Percentiles rank a stretch among this genome's conserved stretches.
These are phyloP conservation scores for Tolypocladium guangdongense DNA, from an alignment of 2,329 filamentous ascomycete genomes.

Conservation along the genomic window DNA sequence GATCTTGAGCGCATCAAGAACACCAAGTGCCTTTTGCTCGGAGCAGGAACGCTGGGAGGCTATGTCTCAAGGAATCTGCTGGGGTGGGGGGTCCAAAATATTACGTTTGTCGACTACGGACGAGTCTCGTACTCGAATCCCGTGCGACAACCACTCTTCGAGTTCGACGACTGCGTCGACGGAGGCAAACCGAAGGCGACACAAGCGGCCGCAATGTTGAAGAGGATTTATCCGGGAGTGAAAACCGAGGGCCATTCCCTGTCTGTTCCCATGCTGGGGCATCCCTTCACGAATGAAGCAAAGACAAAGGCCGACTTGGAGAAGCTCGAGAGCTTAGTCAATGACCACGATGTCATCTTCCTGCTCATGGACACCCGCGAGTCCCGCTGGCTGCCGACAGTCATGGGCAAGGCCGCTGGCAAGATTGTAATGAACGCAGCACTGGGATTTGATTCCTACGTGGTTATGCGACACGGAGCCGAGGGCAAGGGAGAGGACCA, in stretches of 20 bases:
- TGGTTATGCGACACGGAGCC: constrained; percentile 91
- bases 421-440: constrained; percentile 98
- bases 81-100: constrained; percentile 91
- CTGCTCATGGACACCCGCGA: constrained; percentile 96
- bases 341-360: constrained; percentile 84
- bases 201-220: constrained; percentile 68
- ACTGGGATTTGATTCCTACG: constrained; percentile 90
- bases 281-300: constrained; percentile 65
- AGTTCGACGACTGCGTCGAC: constrained; percentile 76
- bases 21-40: constrained; percentile 81
- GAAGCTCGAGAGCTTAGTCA: constrained; percentile 61
- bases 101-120: constrained; percentile 93
- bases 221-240: constrained; percentile 83
- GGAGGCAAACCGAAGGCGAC: constrained; percentile 78
- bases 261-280: constrained; percentile 90
- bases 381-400: constrained; percentile 86
- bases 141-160: constrained; percentile 85
- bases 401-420: constrained; percentile 85
- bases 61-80: constrained; percentile 88
- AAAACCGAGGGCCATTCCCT: constrained; percentile 70
- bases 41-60: constrained; percentile 84
- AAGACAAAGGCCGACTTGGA: constrained; percentile 66
- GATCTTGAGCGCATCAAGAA: constrained; percentile 82
- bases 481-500: constrained; percentile 44
- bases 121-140: constrained; percentile 93